phyloP scores from a whole-genome alignment of 1,284 basidiomycete species.

The Bjerkandera adusta region DNA sequence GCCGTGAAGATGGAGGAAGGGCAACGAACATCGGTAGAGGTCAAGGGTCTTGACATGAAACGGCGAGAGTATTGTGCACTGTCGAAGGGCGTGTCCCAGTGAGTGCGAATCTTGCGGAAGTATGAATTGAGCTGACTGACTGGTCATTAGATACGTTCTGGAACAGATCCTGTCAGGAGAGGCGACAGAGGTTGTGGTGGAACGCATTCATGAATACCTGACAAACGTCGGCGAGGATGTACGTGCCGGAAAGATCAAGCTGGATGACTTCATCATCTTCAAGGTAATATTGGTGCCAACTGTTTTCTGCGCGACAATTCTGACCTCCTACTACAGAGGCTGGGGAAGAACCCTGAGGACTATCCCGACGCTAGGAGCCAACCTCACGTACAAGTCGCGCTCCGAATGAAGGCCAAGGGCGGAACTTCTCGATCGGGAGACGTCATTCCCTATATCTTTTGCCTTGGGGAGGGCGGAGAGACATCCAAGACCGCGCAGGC shows the following conservation, averaged over 20 bases:
- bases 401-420: conserved; percentile 87
- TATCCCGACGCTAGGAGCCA: conserved; percentile 95
- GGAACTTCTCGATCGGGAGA: conserved; percentile 83
- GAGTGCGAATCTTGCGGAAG: conserved; percentile 33
- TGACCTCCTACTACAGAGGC: conserved; percentile 49
- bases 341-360: conserved; percentile 94
- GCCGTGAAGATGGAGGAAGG: conserved; percentile 91
- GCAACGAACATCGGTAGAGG: conserved; percentile 74
- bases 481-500: conserved; percentile 80
- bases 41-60: conserved; percentile 99
- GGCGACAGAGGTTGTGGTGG: conserved; percentile 85
- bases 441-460: conserved; percentile 97
- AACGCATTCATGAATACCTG: conserved; percentile 93
- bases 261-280: conserved; percentile 94
- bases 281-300: conserved; percentile 53
- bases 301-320: not conserved
- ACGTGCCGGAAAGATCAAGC: conserved; percentile 70
- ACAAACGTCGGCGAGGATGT: conserved; percentile 74
- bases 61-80: conserved; percentile 92
- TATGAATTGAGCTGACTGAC: not conserved
- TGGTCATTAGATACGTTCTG: conserved; percentile 72
- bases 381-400: conserved; percentile 96
- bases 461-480: conserved; percentile 75
- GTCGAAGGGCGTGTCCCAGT: conserved; percentile 93
- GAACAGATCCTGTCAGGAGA: conserved; percentile 93